Evolutionary conservation across 345 rosid genomes (phyloP).

Genomic region (Orychophragmus violaceus): DNA sequence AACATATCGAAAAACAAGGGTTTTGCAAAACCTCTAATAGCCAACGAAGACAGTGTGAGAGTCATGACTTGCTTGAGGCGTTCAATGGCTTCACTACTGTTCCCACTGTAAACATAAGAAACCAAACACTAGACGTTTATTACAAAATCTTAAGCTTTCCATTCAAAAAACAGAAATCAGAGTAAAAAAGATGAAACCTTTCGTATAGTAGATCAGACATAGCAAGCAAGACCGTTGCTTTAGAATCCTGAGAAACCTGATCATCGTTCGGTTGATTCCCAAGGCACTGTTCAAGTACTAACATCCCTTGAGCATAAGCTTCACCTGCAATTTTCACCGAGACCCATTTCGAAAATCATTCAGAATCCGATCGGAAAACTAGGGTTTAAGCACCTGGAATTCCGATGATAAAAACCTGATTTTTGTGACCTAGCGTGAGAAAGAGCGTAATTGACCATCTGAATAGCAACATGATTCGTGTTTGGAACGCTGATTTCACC

Average conservation of each 20-base stretch:
- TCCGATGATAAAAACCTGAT: slow-evolving; percentile 45
- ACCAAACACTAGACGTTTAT: neutral
- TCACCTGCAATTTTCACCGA: slow-evolving; percentile 34
- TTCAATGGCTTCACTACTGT: slow-evolving; percentile 54
- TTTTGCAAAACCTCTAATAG: slow-evolving; percentile 46
- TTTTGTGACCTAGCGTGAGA: slow-evolving; percentile 61
- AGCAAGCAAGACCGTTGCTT: slow-evolving; percentile 66
- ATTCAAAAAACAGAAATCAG: neutral
- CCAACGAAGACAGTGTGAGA: slow-evolving; percentile 34
- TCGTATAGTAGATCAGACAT: slow-evolving; percentile 67
- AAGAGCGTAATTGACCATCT: slow-evolving; percentile 88
- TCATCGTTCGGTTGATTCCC: slow-evolving; percentile 48
- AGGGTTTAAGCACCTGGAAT: neutral
- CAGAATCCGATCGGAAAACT: neutral
- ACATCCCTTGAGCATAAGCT: slow-evolving; percentile 69
- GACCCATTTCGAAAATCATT: neutral
- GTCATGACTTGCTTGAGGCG: slow-evolving; percentile 43
- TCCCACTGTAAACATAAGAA: slow-evolving; percentile 42
- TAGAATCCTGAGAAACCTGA: slow-evolving; percentile 44
- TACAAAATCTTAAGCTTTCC: neutral
- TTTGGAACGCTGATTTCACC: slow-evolving; percentile 36
- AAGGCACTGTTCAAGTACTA: slow-evolving; percentile 79
- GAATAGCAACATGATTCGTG: slow-evolving; percentile 63
- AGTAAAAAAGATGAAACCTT: slow-evolving; percentile 39
- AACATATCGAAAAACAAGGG: neutral